Conservation (phyloP, 2,329 filamentous ascomycete species). For the Ophiostoma ips region DNA sequence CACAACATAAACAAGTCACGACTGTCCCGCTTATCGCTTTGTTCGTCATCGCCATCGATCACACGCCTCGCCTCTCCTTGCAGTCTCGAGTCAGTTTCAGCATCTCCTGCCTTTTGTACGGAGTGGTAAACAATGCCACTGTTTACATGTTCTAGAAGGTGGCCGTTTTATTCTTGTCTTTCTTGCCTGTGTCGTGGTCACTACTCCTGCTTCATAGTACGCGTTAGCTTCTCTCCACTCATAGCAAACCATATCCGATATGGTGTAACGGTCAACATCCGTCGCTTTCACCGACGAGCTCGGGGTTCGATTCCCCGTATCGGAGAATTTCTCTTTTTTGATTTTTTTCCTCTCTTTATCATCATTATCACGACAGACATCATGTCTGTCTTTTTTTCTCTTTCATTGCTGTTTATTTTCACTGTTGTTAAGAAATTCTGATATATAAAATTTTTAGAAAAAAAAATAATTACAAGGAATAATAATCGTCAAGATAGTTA, state of each 20-base stretch:
- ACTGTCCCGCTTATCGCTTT: no score
- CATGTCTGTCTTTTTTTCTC: background rate
- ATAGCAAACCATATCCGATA: background rate
- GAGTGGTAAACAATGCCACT: no score
- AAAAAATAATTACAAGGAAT: background rate
- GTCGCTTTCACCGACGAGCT: background rate
- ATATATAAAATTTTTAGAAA: background rate
- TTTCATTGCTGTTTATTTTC: background rate
- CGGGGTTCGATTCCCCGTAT: slow-evolving; percentile 2
- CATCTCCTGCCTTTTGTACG: background rate
- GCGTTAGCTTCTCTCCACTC: background rate
- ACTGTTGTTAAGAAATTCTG: no score
- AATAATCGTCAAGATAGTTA: no score
- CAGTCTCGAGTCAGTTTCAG: background rate
- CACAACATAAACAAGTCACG: no score
- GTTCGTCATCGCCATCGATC: background rate
- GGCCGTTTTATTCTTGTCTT: no score
- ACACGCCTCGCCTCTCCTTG: background rate
- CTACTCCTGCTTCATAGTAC: background rate
- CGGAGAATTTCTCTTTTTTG: background rate
- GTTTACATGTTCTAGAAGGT: no score
- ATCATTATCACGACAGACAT: background rate
- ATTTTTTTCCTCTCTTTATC: background rate
- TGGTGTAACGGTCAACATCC: slow-evolving; percentile 1
- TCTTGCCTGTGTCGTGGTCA: no score